Evolutionary conservation across 2,329 filamentous ascomycete genomes (phyloP), one percentile per base, ranked within the genome.

Genomic region (Pestalotiopsis sp.): DNA sequence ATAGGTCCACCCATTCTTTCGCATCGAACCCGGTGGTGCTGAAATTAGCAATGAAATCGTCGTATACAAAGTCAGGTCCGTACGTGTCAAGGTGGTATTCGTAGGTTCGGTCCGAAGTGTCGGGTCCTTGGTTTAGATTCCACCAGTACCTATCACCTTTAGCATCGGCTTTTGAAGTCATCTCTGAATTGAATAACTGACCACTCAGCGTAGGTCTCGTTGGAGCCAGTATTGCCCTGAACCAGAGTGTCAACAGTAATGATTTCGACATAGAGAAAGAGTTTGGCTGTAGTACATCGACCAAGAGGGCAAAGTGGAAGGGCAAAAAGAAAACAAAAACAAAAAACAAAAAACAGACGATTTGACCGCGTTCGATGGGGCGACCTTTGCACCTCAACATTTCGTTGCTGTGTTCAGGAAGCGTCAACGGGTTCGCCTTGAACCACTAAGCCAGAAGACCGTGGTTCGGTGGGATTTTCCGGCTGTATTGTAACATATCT

Each of bases 41-140:
- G 76, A 88, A 89, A 68, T 86, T 80, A 3, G 78, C 75, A 72
- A 89, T 85, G 66, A 85, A 85, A 73, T 89, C 86, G 70, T 90
- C 87, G 72, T 90, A 89, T 13, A 81, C 81, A 72, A 85, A 80
- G 36, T 87, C 73, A 0, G 81, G 80, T 0, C 87, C 87, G 70
- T 85, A 88, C 0, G 81, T 87, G 13, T 80, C 76, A 0, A 87
- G 78, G 12, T 85, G 81, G 71, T 89, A 85, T 39, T 85, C 78
- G 69, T 85, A 87, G 31, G 81, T 67, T 36, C 23, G 78, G 56
- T 80, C 77, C 1, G 83, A 82, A 5, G 78, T 77, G 63, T 84
- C 83, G 2, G 80, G 81, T 58, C 80, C 77, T 3, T 80, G 78
- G 60, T 83, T 81, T 11, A 66, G n/a, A 13, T 67, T 58, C 67